Evolutionary conservation across 805 yeast species (phyloP), one percentile per base, ranked within the genome.

Genomic region (Scheffersomyces lignosus): DNA sequence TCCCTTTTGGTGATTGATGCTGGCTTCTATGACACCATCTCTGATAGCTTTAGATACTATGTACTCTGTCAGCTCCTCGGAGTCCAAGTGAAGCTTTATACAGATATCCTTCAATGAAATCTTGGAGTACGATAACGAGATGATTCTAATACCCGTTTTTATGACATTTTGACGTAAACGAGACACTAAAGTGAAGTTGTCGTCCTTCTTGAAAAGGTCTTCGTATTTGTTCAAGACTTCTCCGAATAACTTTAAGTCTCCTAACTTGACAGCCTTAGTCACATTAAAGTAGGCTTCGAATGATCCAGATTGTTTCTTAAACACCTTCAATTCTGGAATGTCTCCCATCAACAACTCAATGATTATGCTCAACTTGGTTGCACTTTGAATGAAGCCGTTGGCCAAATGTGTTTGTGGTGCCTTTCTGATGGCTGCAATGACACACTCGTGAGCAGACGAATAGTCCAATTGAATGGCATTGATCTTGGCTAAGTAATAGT

Each of bases 21-120:
- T 78, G 3, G 99, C 98, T 55, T 93, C 98, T 58, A 93, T 87
- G 35, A 93, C 98, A 42, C 96, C 96, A 60, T 93, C 99, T 54
- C 96, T 81, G 41, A 93, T 91, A 17, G 97, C 93, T 70, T 93
- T 91, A 26, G 96, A 87, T 15, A 93, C 96, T 61, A 93, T 89
- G 61, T 91, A 93, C 68, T 93, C 99, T 1, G 96, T 96, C 51
- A 91, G 83, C 56, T 93, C 90, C 68, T 93, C 99, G 33, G 90
- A 82, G 54, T 91, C 99, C 44, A 93, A 75, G 50, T 86, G 89
- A 57, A 93, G 77, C 58, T 91, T 87, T 52, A 93, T 77, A 63
- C 99, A 93, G 39, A 93, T 89, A 57, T 93, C 99, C 62, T 84
- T 86, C 52, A 93, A 75, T 3, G 97, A 87, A 43, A 93, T 93